Evolutionary conservation across 352 stramenopile genomes (phyloP).

Genomic region (Pythium scleroteichum): DNA sequence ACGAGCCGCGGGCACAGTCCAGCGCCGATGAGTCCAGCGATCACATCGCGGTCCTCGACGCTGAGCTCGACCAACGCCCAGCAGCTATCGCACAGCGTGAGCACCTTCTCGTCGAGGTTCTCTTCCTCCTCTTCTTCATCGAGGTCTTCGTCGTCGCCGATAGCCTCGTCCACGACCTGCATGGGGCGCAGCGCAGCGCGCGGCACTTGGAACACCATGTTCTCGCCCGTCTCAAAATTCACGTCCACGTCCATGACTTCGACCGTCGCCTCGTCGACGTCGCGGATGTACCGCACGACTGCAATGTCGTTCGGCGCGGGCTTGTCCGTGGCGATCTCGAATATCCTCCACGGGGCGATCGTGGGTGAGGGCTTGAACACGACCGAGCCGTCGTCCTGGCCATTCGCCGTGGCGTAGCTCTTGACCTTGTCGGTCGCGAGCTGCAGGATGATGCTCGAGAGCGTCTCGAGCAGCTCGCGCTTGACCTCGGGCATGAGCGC

Average conservation of each 20-base stretch:
- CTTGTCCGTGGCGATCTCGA: conserved; percentile 82
- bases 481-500: conserved; percentile 55
- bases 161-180: conserved; percentile 80
- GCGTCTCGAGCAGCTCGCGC: conserved; percentile 69
- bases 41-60: conserved; percentile 65
- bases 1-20: conserved; percentile 75
- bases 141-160: conserved; percentile 74
- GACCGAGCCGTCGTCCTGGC: conserved; percentile 43
- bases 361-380: conserved; percentile 55
- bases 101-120: conserved; percentile 77
- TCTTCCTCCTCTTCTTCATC: conserved; percentile 71
- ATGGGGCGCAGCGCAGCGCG: conserved; percentile 63
- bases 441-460: conserved; percentile 76
- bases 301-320: conserved; percentile 82
- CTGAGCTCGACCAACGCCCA: conserved; percentile 85
- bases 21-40: conserved; percentile 56
- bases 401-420: conserved; percentile 56
- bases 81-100: conserved; percentile 86
- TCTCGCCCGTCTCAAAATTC: conserved; percentile 88
- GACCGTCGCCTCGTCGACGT: conserved; percentile 70
- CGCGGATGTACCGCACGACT: conserved; percentile 78
- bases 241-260: conserved; percentile 88
- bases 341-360: conserved; percentile 83
- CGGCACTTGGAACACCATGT: conserved; percentile 72
- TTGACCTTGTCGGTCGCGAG: conserved; percentile 76